Percentiles rank a stretch among this genome's conserved stretches.
Conservation (phyloP, 495 filamentous ascomycete genomes). For the Usnea hakonensis region DNA sequence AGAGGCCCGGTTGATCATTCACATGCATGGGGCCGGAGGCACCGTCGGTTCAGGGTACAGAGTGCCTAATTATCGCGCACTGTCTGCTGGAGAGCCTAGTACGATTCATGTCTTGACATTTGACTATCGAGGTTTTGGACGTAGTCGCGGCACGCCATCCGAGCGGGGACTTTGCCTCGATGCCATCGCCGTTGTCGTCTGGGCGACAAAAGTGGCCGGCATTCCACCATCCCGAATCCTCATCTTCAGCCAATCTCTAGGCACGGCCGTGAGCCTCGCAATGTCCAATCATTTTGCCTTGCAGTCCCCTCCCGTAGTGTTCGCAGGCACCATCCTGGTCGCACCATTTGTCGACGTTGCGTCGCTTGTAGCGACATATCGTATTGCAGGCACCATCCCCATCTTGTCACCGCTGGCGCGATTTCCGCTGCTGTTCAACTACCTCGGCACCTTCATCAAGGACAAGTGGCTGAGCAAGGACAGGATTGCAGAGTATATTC, state of each 20-base stretch:
- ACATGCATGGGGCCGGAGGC: conserved; percentile 49
- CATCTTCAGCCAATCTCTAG: conserved; percentile 68
- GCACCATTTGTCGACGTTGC: conserved; percentile 40
- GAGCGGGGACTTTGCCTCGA: conserved; percentile 66
- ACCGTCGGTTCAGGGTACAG: conserved; percentile 57
- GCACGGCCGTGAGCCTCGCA: conserved; percentile 65
- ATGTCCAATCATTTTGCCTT: conserved; percentile 51
- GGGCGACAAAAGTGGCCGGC: conserved; percentile 54
- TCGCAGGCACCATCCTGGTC: conserved; percentile 33
- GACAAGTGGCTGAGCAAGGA: conserved; percentile 41
- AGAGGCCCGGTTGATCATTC: conserved; percentile 51
- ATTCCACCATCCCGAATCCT: conserved; percentile 62
- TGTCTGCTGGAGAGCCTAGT: conserved; percentile 48
- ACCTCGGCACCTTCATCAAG: conserved; percentile 34
- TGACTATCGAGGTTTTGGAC: conserved; percentile 76
- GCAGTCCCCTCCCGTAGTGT: conserved; percentile 28
- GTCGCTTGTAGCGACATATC: conserved; percentile 39
- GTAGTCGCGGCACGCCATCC: conserved; percentile 59
- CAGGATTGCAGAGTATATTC: conserved; percentile 31
- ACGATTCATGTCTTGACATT: conserved; percentile 57
- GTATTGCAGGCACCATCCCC: conserved; percentile 37
- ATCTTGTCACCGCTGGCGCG: conserved; percentile 36
- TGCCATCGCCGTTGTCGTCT: conserved; percentile 54
- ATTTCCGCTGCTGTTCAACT: conserved; percentile 34
- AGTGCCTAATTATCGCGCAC: conserved; percentile 53